Percentiles rank a stretch among this genome's conserved stretches.
Evolutionary conservation across 306 rosid genomes (phyloP).

Genomic region (Sindora glabra): DNA sequence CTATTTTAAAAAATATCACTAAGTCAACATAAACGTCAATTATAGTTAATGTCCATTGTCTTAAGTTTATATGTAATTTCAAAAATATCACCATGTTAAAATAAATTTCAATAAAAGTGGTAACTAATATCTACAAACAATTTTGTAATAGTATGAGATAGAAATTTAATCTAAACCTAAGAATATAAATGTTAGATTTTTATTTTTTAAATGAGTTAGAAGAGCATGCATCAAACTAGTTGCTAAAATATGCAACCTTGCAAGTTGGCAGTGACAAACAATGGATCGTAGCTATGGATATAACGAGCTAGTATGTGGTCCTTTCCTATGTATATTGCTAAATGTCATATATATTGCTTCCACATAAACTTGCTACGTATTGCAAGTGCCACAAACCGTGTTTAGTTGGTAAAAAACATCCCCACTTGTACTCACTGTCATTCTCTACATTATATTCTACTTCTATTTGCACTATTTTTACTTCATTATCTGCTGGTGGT

Average conservation of each 20-base stretch:
- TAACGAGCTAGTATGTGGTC: conserved; percentile 16
- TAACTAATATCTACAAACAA: too few species aligned
- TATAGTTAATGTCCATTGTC: too few species aligned
- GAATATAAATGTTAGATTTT: too few species aligned
- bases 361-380: conserved; percentile 26
- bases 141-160: too few species aligned
- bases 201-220: not conserved
- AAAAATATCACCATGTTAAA: too few species aligned
- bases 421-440: conserved; percentile 18
- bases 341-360: not conserved
- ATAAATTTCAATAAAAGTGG: too few species aligned
- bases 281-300: not conserved
- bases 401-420: conserved; percentile 33
- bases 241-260: not conserved
- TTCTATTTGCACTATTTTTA: not conserved
- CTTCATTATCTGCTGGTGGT: not conserved
- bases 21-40: too few species aligned
- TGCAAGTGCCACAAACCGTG: conserved; percentile 16
- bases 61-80: too few species aligned
- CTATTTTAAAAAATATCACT: too few species aligned
- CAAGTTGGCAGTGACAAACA: not conserved
- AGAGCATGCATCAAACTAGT: too few species aligned
- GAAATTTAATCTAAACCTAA: too few species aligned
- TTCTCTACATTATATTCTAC: not conserved
- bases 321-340: not conserved